Percentiles rank a stretch among this genome's conserved stretches.
Conservation (phyloP, 73 alveolate genomes). For the Paramecium tetraurelia region DNA sequence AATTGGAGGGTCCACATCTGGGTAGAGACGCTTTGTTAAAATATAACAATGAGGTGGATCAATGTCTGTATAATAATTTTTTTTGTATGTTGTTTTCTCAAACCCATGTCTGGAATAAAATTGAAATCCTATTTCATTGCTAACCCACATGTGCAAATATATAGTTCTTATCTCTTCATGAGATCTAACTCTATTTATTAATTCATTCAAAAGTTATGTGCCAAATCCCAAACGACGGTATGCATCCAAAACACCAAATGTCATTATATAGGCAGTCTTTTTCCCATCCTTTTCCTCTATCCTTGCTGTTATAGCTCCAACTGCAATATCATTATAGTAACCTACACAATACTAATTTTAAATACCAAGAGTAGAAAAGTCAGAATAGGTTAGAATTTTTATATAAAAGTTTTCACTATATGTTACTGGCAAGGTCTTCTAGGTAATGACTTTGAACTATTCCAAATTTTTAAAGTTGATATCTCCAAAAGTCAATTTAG, state of each 20-base stretch:
- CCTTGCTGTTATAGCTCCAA: conserved; percentile 63
- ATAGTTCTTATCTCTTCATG: conserved; percentile 39
- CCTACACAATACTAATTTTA: background rate
- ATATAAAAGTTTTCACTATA: conserved; percentile 25
- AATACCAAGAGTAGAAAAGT: background rate
- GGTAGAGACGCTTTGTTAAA: conserved; percentile 4
- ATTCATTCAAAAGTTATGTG: conserved; percentile 37
- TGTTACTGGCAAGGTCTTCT: conserved; percentile 25
- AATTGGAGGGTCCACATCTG: conserved; percentile 34
- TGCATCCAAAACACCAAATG: conserved; percentile 65
- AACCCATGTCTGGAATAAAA: conserved; percentile 51
- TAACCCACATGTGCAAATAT: conserved; percentile 60
- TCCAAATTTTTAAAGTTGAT: conserved; percentile 10
- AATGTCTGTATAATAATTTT: conserved; percentile 57
- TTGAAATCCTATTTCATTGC: conserved; percentile 53
- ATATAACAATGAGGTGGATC: conserved; percentile 54
- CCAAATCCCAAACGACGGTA: conserved; percentile 53
- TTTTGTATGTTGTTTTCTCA: conserved; percentile 29
- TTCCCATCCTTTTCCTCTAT: conserved; percentile 41
- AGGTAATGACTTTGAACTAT: background rate
- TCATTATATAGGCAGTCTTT: conserved; percentile 43
- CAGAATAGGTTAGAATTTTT: background rate
- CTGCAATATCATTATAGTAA: conserved; percentile 55
- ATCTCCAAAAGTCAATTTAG: conserved; percentile 31
- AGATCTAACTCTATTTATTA: background rate